These are phyloP conservation scores for Fusarium tjaetaba DNA, from an alignment of 2,329 filamentous ascomycete species.

Conservation along the genomic window DNA sequence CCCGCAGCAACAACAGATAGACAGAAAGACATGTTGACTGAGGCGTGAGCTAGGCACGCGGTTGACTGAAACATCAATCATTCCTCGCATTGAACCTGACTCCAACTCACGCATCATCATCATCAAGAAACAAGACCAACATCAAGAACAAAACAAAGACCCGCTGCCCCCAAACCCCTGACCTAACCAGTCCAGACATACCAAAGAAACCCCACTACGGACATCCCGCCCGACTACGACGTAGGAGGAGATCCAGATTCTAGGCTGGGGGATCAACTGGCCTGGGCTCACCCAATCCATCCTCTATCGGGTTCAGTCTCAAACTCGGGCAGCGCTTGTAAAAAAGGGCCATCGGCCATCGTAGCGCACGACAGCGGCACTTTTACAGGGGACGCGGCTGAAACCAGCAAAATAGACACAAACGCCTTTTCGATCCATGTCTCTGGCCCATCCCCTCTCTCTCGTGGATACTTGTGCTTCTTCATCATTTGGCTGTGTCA, in stretches of 20 bases:
- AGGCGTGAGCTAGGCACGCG: slow-evolving; percentile 23
- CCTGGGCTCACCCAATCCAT: slow-evolving; percentile 10
- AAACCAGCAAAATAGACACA: slow-evolving; percentile 35
- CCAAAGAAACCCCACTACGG: slow-evolving; percentile 32
- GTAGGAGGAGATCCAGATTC: slow-evolving; percentile 17
- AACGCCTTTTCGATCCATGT: slow-evolving; percentile 13
- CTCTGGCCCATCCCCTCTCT: not conserved
- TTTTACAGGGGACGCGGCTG: slow-evolving; percentile 29
- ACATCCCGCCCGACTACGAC: slow-evolving; percentile 34
- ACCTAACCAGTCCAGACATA: slow-evolving; percentile 27
- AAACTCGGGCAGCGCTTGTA: slow-evolving; percentile 1
- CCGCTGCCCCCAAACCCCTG: slow-evolving; percentile 31
- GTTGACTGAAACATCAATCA: slow-evolving; percentile 29
- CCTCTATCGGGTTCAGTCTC: not conserved
- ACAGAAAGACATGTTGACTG: not conserved
- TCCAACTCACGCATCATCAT: not conserved
- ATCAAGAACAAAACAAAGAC: slow-evolving; percentile 12
- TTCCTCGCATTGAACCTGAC: slow-evolving; percentile 17
- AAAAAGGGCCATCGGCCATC: slow-evolving; percentile 1
- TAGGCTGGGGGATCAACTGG: slow-evolving; percentile 29
- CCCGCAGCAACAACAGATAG: slow-evolving; percentile 22
- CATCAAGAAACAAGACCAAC: not conserved
- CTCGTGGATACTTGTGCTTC: slow-evolving; percentile 23
- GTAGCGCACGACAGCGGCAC: slow-evolving; percentile 14
- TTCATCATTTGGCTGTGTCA: slow-evolving; percentile 15